These are phyloP conservation scores for Arachis monticola DNA, from an alignment of 331 rosid genomes.

Conservation along the genomic window DNA sequence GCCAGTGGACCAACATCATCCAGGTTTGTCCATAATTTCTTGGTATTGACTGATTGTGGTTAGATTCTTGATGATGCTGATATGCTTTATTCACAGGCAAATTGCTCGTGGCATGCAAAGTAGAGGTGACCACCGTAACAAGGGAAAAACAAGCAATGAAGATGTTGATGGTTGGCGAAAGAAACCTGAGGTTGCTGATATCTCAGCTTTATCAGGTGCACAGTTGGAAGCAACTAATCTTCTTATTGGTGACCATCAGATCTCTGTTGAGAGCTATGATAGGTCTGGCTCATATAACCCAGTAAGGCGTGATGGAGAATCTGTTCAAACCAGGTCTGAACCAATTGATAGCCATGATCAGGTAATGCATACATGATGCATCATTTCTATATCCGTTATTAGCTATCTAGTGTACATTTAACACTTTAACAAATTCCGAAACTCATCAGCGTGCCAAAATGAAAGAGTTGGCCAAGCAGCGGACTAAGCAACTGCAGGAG, in stretches of 20 bases:
- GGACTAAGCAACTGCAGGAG: slow-evolving; percentile 76
- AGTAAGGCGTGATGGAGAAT: slow-evolving; percentile 55
- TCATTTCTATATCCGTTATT: slow-evolving; percentile 9
- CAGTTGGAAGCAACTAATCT: slow-evolving; percentile 48
- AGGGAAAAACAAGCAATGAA: slow-evolving; percentile 54
- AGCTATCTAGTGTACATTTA: slow-evolving; percentile 30
- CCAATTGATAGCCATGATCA: slow-evolving; percentile 65
- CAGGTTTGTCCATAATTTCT: slow-evolving; percentile 63
- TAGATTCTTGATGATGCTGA: slow-evolving; percentile 37
- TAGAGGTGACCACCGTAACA: slow-evolving; percentile 57
- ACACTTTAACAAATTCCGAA: slow-evolving; percentile 36
- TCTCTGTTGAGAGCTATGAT: slow-evolving; percentile 48
- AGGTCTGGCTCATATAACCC: slow-evolving; percentile 50
- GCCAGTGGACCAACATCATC: slow-evolving; percentile 46
- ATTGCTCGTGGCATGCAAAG: slow-evolving; percentile 60
- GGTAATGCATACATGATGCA: slow-evolving; percentile 51
- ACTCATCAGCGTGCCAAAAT: slow-evolving; percentile 64
- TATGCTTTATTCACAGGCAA: slow-evolving; percentile 63
- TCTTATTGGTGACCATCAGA: slow-evolving; percentile 60
- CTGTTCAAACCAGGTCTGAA: slow-evolving; percentile 51
- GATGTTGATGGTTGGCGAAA: slow-evolving; percentile 71
- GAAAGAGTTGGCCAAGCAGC: slow-evolving; percentile 78
- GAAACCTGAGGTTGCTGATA: slow-evolving; percentile 49
- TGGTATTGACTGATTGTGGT: slow-evolving; percentile 40
- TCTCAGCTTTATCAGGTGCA: slow-evolving; percentile 47